phyloP scores from a whole-genome alignment of 169 alveolate genomes.

The Plasmodium vivax region DNA sequence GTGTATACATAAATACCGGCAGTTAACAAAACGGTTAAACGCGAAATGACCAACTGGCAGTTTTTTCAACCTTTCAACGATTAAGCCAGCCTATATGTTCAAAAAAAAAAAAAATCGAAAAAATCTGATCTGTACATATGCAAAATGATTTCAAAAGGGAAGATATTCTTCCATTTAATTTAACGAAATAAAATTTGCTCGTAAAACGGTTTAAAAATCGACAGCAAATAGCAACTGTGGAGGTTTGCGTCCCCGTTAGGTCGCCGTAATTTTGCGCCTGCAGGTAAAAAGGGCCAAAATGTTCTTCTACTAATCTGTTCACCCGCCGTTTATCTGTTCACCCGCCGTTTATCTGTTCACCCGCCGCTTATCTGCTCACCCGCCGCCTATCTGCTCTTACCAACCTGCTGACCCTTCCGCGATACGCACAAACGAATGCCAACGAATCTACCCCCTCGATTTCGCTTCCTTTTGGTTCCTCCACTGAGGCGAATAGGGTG shows the following conservation, averaged over 20 bases:
- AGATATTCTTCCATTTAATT: neutral
- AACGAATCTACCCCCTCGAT: neutral
- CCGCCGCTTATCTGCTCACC: neutral
- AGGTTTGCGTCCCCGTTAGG: neutral
- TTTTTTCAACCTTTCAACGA: neutral
- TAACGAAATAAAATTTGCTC: neutral
- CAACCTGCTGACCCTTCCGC: neutral
- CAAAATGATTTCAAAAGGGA: neutral
- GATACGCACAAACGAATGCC: neutral
- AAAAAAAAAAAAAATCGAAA: conserved; percentile 18
- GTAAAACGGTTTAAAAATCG: neutral
- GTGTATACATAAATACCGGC: neutral
- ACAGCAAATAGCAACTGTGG: neutral
- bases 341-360: no score
- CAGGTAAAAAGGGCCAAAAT: neutral
- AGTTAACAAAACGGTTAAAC: neutral
- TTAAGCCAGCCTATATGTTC: neutral
- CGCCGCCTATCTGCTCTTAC: neutral
- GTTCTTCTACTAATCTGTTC: neutral
- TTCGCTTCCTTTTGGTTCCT: neutral
- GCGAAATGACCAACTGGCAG: neutral
- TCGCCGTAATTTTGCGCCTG: neutral
- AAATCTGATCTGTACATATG: neutral
- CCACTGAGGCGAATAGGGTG: neutral
- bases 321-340: neutral